Evolutionary conservation across 805 yeast genomes (phyloP), one percentile per base, ranked within the genome.

Genomic region (Cyberlindnera xylosilytica): DNA sequence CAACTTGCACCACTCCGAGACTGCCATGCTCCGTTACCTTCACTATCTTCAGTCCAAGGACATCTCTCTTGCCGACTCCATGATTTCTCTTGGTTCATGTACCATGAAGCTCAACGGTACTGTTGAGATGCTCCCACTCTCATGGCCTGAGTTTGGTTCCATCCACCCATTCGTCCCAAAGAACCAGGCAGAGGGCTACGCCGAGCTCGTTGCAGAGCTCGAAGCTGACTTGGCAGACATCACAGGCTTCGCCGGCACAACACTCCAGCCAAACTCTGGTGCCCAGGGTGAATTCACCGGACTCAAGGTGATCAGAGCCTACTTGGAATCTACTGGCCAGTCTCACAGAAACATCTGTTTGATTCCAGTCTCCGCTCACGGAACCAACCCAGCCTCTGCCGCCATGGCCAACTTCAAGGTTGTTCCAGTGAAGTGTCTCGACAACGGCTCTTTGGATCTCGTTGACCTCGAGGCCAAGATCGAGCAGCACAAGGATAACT

Each of bases 271-370:
- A 49, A 93, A 93, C 63, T 87, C 97, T 30, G 99, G 99, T 53
- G 98, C 99, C 30, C 97, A 91, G 66, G 99, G 99, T 65, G 99
- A 93, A 66, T 93, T 85, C 67, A 79, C 98, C 13, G 99, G 99
- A 22, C 72, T 93, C 46, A 78, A 95, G 46, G 88, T 89, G 34
- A 91, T 93, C 52, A 76, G 81, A 53, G 77, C 84, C 29, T 93
- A 87, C 62, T 78, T 86, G 53, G 77, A 79, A 47, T 69, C 83
- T 17, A 73, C 69, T 34, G 95, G 93, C 32, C 83, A 89, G 59
- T 64, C 73, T 15, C 69, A 80, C 45, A 78, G 99, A 61, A 80
- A 89, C 62, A 74, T 93, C 41, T 93, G 97, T 65, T 73, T 93
- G 60, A 93, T 93, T 55, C 99, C 99, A 5, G 96, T 91, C 4